These are phyloP conservation scores for Phytophthora pistaciae DNA, from an alignment of 352 stramenopile species.

Conservation along the genomic window DNA sequence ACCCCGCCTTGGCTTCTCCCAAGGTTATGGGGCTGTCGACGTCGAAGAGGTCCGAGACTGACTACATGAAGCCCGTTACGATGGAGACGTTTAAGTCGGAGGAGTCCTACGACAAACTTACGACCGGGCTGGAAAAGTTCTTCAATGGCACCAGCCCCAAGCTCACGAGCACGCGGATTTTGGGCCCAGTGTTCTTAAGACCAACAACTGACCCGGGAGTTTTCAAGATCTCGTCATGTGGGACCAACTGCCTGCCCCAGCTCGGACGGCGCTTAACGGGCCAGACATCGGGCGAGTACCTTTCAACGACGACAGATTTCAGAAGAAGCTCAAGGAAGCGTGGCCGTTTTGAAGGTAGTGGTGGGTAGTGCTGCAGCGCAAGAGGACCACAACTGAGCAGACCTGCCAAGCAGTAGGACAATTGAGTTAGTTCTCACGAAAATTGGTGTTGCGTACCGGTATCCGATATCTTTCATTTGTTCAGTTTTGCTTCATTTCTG, in stretches of 20 bases:
- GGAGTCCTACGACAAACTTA: too few species aligned
- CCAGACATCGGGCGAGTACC: background rate
- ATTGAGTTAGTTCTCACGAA: background rate
- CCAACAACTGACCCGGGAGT: background rate
- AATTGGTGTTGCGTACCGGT: background rate
- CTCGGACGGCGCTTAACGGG: background rate
- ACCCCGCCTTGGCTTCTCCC: too few species aligned
- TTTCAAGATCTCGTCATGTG: background rate
- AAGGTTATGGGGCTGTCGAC: too few species aligned
- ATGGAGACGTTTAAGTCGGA: too few species aligned
- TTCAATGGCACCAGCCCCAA: too few species aligned
- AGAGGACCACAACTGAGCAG: background rate
- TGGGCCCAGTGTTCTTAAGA: too few species aligned
- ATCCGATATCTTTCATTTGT: too few species aligned
- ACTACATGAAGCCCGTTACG: too few species aligned
- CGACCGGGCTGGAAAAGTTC: too few species aligned
- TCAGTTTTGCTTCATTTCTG: background rate
- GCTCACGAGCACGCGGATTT: too few species aligned
- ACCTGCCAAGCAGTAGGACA: too few species aligned
- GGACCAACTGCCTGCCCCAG: background rate
- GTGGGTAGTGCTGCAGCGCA: background rate
- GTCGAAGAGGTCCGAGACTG: too few species aligned
- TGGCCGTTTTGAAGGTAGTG: background rate
- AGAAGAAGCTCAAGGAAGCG: constrained; percentile 4
- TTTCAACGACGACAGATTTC: constrained; percentile 1